Base-by-base conservation (phyloP, 345 rosid genomes). In the Cardamine occulta region DNA sequence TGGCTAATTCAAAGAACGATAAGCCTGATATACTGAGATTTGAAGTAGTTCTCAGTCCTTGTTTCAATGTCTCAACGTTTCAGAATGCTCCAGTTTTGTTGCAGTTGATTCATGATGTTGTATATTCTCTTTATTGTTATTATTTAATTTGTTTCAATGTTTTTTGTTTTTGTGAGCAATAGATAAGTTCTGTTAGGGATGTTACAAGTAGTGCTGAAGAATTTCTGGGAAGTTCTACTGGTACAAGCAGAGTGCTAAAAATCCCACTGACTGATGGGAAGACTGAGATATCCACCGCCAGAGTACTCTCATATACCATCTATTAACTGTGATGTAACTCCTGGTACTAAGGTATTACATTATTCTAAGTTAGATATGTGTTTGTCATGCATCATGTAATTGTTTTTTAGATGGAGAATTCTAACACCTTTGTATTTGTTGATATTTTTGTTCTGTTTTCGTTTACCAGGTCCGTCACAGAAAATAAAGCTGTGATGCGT, bases 311-410 rank as follows among this genome's bases (percentile, higher is more conserved):
- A 82, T 66, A 65, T 87, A 26, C 85, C 89, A 3, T 69, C 88
- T 9, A 72, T 94, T 74, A 76, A 80, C 8, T 80, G 57, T 35
- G 89, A 89, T 81, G 81, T 88, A 58, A 84, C 84, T 83, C 96
- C 97, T 49, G 91, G 98, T 69, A 80, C 93, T 62, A 94, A 94
- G 97, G 98, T 93, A 84, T 69, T 61, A 8, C 67, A 51, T 72
- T 23, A 12, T 62, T 40, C 31, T 24, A 21, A 44, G 60, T 39
- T 26, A 29, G 19, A 15, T 54, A 13, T 54, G 58, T 42, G 29
- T 60, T 32, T 21, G 3, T 34, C 48, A 49, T 54, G 65, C 54
- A 53, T 73, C 11, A 73, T 32, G 65, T 51, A 52, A n/a, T n/a
- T n/a, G 55, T 59, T 51, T 48, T 13, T 48, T 58, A n/a, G n/a